phyloP scores from a whole-genome alignment of 495 filamentous ascomycete species.

The Staphylotrichum longicolle region DNA sequence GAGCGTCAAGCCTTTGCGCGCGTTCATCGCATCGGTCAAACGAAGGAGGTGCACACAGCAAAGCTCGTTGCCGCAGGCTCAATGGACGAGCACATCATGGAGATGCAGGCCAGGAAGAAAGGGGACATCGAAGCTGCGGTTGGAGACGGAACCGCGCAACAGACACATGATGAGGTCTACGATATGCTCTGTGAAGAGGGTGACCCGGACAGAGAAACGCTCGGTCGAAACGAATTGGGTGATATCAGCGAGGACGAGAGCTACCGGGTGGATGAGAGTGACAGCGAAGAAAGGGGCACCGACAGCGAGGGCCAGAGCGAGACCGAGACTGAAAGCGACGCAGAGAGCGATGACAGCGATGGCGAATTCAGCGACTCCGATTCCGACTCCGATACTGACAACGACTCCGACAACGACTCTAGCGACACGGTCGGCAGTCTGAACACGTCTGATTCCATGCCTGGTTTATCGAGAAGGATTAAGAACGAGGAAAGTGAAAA shows the following conservation, averaged over 20 bases:
- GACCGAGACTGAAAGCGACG: background rate
- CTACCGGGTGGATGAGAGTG: background rate
- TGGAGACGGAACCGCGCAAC: background rate
- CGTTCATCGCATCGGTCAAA: conserved; percentile 62
- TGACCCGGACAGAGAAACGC: background rate
- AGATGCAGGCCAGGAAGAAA: conserved; percentile 26
- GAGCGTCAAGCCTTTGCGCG: conserved; percentile 59
- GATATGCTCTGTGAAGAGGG: background rate
- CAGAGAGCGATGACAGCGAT: background rate
- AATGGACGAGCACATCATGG: conserved; percentile 52
- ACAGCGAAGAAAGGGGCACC: background rate
- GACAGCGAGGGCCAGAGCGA: background rate
- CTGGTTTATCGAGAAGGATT: too few relatives aligned
- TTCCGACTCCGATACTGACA: too few relatives aligned
- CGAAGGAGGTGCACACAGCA: conserved; percentile 51
- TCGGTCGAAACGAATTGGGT: background rate
- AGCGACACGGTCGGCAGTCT: background rate
- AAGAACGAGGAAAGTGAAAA: background rate
- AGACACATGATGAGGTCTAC: background rate
- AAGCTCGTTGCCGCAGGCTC: conserved; percentile 50
- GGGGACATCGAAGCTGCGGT: background rate
- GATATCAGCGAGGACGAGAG: conserved; percentile 1
- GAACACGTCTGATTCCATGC: background rate
- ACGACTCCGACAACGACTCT: background rate
- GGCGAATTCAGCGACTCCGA: background rate